Percentiles rank a stretch among this genome's conserved stretches.
phyloP scores from a whole-genome alignment of 495 filamentous ascomycete genomes.

The Podospora appendiculata region DNA sequence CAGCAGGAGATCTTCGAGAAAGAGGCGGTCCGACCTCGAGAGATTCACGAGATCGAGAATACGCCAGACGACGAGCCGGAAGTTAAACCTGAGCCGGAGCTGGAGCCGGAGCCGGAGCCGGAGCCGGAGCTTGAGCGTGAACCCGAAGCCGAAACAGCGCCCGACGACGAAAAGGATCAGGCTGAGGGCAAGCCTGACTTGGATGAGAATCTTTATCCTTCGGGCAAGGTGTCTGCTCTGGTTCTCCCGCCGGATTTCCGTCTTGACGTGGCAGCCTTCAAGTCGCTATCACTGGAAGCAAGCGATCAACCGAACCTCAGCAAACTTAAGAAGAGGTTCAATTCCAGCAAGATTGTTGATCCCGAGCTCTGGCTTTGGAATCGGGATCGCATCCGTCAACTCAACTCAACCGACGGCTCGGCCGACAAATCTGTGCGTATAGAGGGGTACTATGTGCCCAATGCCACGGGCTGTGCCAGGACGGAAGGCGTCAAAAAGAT shows the following conservation, averaged over 20 bases:
- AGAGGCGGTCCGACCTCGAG: conserved; percentile 23
- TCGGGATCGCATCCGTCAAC: conserved; percentile 78
- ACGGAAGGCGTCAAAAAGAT: conserved; percentile 94
- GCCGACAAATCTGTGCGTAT: conserved; percentile 48
- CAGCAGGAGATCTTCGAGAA: conserved; percentile 34
- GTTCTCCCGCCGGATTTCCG: conserved; percentile 21
- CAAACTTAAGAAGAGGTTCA: conserved; percentile 75
- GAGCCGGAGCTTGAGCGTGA: conserved; percentile 10
- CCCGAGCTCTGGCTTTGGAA: conserved; percentile 79
- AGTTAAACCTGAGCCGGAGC: conserved; percentile 1
- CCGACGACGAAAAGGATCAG: conserved; percentile 10
- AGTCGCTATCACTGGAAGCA: conserved; percentile 45
- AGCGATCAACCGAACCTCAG: conserved; percentile 71
- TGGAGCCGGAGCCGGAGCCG: neutral
- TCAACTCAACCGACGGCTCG: conserved; percentile 48
- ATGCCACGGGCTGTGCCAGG: conserved; percentile 72
- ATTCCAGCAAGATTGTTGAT: conserved; percentile 50
- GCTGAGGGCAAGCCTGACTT: conserved; percentile 14
- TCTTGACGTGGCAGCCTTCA: conserved; percentile 27
- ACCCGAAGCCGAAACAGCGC: conserved; percentile 15
- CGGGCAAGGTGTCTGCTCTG: conserved; percentile 14
- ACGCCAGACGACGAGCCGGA: conserved; percentile 12
- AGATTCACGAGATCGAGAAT: conserved; percentile 22
- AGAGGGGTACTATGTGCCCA: conserved; percentile 86
- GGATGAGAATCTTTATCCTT: conserved; percentile 32